Evolutionary conservation across 1,284 basidiomycete species (phyloP).

Genomic region (Tylopilus orsonianus): DNA sequence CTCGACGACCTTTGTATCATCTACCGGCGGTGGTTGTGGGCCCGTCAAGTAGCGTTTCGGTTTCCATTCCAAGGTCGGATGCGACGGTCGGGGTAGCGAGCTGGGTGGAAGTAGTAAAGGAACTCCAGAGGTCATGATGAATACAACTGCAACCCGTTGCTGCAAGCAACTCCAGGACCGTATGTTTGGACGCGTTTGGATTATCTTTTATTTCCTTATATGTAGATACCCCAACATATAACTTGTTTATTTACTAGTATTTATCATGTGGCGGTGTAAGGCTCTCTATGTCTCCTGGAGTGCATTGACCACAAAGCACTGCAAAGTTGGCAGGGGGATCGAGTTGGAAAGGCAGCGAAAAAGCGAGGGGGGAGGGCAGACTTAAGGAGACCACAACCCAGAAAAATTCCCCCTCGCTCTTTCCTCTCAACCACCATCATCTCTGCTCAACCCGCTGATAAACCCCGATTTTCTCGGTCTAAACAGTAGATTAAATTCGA

Average conservation of each 20-base stretch:
- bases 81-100: constrained; percentile 35
- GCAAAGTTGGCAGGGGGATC: constrained; percentile 11
- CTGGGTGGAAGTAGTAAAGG: constrained; percentile 44
- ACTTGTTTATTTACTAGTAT: constrained; percentile 1
- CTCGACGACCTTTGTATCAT: constrained; percentile 71
- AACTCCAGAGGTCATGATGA: constrained; percentile 18
- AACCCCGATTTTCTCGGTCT: constrained; percentile 2
- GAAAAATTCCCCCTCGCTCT: constrained; percentile 11
- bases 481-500: constrained; percentile 15
- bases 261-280: constrained; percentile 12
- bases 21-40: constrained; percentile 73
- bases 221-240: too few relatives aligned
- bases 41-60: constrained; percentile 48
- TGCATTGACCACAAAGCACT: constrained; percentile 30
- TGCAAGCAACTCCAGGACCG: too few relatives aligned
- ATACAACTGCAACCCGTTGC: not conserved
- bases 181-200: too few relatives aligned
- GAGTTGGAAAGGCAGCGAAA: constrained; percentile 17
- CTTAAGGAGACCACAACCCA: constrained; percentile 14
- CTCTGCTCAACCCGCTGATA: constrained; percentile 1
- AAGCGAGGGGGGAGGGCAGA: constrained; percentile 6
- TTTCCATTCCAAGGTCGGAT: constrained; percentile 52
- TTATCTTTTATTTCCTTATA: too few relatives aligned
- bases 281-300: not conserved
- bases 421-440: constrained; percentile 25